Base-by-base conservation (phyloP, 192 early-diverging fungal genomes). In the Gonapodya sp. region DNA sequence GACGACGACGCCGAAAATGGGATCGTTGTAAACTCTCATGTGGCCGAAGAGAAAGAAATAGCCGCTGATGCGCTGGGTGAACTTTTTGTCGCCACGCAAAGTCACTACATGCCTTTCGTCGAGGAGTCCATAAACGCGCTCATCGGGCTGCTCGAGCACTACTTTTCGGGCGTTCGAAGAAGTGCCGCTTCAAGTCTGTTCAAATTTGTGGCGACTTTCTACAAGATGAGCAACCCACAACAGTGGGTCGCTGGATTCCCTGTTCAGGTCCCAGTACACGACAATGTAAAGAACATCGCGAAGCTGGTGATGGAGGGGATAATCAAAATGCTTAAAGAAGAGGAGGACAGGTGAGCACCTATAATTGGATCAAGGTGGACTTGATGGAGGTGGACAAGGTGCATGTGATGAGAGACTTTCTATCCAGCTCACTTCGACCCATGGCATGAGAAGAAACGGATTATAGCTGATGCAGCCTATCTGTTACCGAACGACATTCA, bases 41-140 rank as follows among this genome's bases (percentile, higher is more conserved):
- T 97, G 84, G 94, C 95, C 1, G 94, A 96, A 64, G 96, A 97
- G 83, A 97, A 97, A 87, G 96, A 97, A 84, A 91, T 94, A 74
- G 95, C 96, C 34, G 93, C 92, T 35, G 95, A 96, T 81, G 93
- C 93, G 2, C 88, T 95, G 78, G 95, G 94, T 73, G 94, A 97
- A 85, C 83, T 97, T 31, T 97, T 97, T 86, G 88, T 89, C 79
- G 89, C 92, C 79, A 94, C 95, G 14, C 81, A 86, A 14, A 79
- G 87, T 0, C 87, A 91, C 34, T 97, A 95, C 84, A 85, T 97
- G 85, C 94, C 96, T 0, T 96, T 95, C 82, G 92, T 96, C 35
- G 93, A 95, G 78, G 86, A 88, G 36, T 86, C 88, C 34, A 85
- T 95, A 35, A 85, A 91, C 34, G 91, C 92, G 80, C 84, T 95